Evolutionary conservation across 495 filamentous ascomycete species (phyloP), one percentile per base, ranked within the genome.

Genomic region (Articulospora tetracladia): DNA sequence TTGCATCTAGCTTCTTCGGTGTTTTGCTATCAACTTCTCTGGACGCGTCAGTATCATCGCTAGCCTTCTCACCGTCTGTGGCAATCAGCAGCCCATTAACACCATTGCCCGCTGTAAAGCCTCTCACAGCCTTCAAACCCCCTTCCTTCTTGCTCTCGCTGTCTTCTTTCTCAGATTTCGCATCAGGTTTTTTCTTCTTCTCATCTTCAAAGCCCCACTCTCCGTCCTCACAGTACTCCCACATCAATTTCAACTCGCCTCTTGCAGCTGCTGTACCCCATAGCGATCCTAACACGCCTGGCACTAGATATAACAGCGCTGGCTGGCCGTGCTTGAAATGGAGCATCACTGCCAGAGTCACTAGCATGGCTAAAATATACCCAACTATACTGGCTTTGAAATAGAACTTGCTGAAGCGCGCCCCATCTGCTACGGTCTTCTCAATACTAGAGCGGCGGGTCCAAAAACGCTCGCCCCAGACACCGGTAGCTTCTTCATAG

Each of bases 381-480:
- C 95, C 94, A 10, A 82, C 63, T 46, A 98, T 34, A 22, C 86
- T 82, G 12, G 92, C 87, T 55, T 85, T 83, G 73, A 98, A 98
- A 69, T 98, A 98, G 0, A 86, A 79, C 69, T 96, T 98, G 10
- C 86, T 82, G 63, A 98, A 98, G 41, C 69, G 60, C 28, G 76
- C 67, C 0, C 76, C 78, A 12, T 65, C 63, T 19, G 70, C 75
- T 19, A 69, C 79, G 64, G 57, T 77, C 61, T 61, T 76, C 70
- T 63, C 79, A 60, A 23, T 50, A 3, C 70, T 74, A 41, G 47
- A 28, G n/a, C 32, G 11, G 10, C 69, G 69, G 7, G 81, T 86
- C 94, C 94, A 98, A 76, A 94, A 91, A 17, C 88, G 79, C 66
- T 93, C 89, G 28, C 91, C 92, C 87, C 91, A 96, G 57, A 82